Percentiles rank a stretch among this genome's conserved stretches.
Evolutionary conservation across 805 yeast genomes (phyloP).

Genomic region (Naumovozyma baii): DNA sequence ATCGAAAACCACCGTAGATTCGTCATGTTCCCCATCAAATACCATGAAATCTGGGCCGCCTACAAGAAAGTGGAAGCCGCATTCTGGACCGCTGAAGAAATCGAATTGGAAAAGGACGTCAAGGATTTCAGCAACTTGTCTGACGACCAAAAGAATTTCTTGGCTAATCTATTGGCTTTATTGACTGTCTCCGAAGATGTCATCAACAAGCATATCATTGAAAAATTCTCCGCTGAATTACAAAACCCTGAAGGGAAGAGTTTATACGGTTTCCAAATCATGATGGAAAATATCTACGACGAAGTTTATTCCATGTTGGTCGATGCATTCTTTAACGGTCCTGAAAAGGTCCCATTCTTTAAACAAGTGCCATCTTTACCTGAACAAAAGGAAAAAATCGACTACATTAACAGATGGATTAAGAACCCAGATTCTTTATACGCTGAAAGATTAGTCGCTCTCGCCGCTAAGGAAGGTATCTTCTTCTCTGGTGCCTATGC

Average conservation of each 20-base stretch:
- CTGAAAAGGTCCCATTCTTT: conserved; percentile 78
- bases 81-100: conserved; percentile 99
- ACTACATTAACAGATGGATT: conserved; percentile 97
- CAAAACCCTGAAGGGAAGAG: conserved; percentile 96
- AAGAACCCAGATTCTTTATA: conserved; percentile 73
- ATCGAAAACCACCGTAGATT: conserved; percentile 80
- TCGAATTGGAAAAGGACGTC: conserved; percentile 82
- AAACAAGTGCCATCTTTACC: conserved; percentile 90
- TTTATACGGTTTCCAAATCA: conserved; percentile 97
- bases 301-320: conserved; percentile 91
- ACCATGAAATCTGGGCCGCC: conserved; percentile 97
- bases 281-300: conserved; percentile 98
- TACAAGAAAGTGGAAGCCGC: conserved; percentile 98
- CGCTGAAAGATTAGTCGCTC: conserved; percentile 92
- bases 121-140: conserved; percentile 79
- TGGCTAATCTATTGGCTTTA: conserved; percentile 88
- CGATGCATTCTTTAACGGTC: conserved; percentile 90
- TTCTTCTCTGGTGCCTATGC: conserved; percentile 97
- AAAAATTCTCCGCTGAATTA: conserved; percentile 92
- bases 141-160: conserved; percentile 82
- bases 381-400: conserved; percentile 87
- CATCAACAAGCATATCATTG: conserved; percentile 91
- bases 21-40: conserved; percentile 91
- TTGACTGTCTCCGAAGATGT: conserved; percentile 96
- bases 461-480: conserved; percentile 97